A percentile compares a stretch with the other conserved stretches of the same genome.
Conservation (phyloP, 306 rosid species). For the Quercus mongolica region DNA sequence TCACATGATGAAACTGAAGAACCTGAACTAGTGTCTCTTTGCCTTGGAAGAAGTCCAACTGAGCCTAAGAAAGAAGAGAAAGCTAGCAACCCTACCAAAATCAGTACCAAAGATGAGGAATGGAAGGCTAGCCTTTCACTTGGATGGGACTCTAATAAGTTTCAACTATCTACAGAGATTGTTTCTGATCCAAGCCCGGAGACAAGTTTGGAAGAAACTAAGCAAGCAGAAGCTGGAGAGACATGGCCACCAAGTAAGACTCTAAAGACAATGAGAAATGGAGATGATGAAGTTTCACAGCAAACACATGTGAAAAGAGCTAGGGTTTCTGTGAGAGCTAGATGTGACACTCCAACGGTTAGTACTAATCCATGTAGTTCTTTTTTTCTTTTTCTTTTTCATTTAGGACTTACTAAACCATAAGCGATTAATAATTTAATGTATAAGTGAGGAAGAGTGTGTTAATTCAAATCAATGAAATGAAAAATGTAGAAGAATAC, state of each 20-base stretch:
- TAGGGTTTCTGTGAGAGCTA: constrained; percentile 71
- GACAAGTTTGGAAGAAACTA: constrained; percentile 26
- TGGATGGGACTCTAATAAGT: constrained; percentile 19
- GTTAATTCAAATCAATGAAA: too few species aligned
- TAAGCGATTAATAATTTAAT: too few species aligned
- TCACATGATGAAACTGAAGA: constrained; percentile 12
- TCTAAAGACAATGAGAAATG: constrained; percentile 23
- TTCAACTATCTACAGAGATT: constrained; percentile 8
- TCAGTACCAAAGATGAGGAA: constrained; percentile 2
- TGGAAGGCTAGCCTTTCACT: constrained; percentile 26
- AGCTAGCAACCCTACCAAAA: background rate
- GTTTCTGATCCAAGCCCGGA: constrained; percentile 1
- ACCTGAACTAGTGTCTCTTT: constrained; percentile 33
- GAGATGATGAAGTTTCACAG: constrained; percentile 37
- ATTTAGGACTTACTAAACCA: too few species aligned
- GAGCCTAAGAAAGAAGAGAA: background rate
- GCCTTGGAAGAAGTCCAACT: constrained; percentile 37
- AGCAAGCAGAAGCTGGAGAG: background rate
- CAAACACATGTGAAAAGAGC: constrained; percentile 57
- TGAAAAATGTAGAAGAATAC: too few species aligned
- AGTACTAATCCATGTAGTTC: background rate
- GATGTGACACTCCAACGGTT: constrained; percentile 80
- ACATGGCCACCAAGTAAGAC: constrained; percentile 22
- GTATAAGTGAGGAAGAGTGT: too few species aligned
- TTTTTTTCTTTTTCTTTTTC: background rate